A percentile compares a stretch with the other conserved stretches of the same genome.
Conservation (phyloP, 2,329 filamentous ascomycete genomes). For the Sarocladium kiliense region DNA sequence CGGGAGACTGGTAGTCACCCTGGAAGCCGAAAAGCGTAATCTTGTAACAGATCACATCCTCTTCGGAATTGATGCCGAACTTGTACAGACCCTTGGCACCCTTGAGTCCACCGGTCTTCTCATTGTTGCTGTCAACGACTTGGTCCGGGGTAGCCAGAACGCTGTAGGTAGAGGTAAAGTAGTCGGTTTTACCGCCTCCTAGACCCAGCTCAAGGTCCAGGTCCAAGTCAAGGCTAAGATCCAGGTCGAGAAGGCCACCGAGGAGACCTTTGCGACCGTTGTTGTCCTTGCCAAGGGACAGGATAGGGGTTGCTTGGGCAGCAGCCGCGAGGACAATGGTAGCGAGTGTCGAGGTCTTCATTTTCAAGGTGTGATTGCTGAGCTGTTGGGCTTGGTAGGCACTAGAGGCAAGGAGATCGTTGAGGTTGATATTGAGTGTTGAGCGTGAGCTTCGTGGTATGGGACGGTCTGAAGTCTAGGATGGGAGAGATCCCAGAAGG, state of each 20-base stretch:
- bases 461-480: too few species aligned
- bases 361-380: background rate
- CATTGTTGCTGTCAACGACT: conserved; percentile 37
- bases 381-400: too few species aligned
- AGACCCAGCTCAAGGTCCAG: conserved; percentile 14
- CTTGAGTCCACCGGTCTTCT: conserved; percentile 32
- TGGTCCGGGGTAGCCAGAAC: conserved; percentile 43
- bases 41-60: conserved; percentile 41
- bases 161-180: conserved; percentile 45
- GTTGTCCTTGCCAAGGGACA: conserved; percentile 14
- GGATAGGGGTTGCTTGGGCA: conserved; percentile 17
- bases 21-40: conserved; percentile 44
- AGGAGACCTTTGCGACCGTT: conserved; percentile 13
- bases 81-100: conserved; percentile 44
- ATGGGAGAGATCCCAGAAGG: too few species aligned
- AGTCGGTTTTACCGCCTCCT: conserved; percentile 10
- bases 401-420: too few species aligned
- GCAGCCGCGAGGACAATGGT: conserved; percentile 17
- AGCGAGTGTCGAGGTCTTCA: conserved; percentile 9
- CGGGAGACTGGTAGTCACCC: conserved; percentile 45
- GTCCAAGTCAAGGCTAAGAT: conserved; percentile 8
- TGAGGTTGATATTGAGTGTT: background rate
- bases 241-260: conserved; percentile 12
- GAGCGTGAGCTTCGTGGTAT: too few species aligned
- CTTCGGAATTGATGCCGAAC: conserved; percentile 45